Base-by-base conservation (phyloP, 306 rosid species). In the Cicer judaicum region DNA sequence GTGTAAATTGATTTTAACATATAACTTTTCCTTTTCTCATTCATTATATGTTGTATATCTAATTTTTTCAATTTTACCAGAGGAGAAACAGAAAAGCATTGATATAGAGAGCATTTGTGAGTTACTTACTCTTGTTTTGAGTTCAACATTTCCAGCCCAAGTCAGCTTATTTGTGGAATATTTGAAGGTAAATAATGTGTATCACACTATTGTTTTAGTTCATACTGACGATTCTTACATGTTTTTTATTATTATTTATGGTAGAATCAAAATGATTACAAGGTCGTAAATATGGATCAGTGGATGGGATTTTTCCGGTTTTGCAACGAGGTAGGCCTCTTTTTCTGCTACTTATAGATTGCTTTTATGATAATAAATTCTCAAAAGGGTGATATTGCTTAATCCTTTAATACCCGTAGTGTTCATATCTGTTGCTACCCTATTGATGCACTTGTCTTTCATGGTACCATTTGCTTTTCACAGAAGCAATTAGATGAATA, bases 11-110 rank as follows among this genome's bases (percentile, higher is more conserved):
- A 78, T 64, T 70, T 15, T 57, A 36, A 40, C 34, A 15, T 2
- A 18, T 6, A 7, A 13, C 21, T 60, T 71, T 59, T 59, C 54
- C 24, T 13, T 57, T 77, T 44, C 64, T 80, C 46, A 19, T 52
- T 44, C 64, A 24, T 13, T 34, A 47, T 38, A 40, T 50, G 14
- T 60, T 38, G 36, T 47, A 57, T 61, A 69, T 72, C 80, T 59
- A 73, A 77, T 21, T 67, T 70, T 76, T 62, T 24, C 59, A 40
- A 29, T 73, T 75, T 79, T 78, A 9, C 61, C 88, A 95, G 98
- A 95, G 95, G 99, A 92, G 91, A 95, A 95, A 79, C 99, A 95
- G 86, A 95, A 95, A 84, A 92, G 99, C 88, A 90, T 95, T 72
- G 99, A 95, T 79, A 85, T 92, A 79, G 99, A 95, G 84, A 95